Conservation (phyloP, 805 yeast genomes). For the Nakazawaea molendinolei region DNA sequence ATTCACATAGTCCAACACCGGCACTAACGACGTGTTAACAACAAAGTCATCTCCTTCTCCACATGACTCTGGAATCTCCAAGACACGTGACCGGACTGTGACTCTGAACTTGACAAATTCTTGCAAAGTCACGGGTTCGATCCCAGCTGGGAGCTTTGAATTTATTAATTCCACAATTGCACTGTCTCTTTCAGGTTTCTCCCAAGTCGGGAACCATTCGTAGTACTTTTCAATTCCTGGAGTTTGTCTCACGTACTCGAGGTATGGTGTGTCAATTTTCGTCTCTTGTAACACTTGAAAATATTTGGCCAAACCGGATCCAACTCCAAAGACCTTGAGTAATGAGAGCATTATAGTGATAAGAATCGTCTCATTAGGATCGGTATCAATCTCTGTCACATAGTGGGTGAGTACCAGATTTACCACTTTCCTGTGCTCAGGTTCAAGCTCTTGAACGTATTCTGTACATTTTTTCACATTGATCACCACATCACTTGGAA, state of each 20-base stretch:
- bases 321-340: constrained; percentile 16
- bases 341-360: constrained; percentile 21
- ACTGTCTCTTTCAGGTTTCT: constrained; percentile 7
- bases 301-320: constrained; percentile 21
- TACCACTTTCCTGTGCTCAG: constrained; percentile 17
- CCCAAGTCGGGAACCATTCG: constrained; percentile 12
- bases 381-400: constrained; percentile 12
- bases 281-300: constrained; percentile 28
- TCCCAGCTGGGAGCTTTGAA: constrained; percentile 14
- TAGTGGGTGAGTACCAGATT: constrained; percentile 15
- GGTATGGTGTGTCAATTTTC: constrained; percentile 20
- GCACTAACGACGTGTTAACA: constrained; percentile 53
- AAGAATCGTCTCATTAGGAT: constrained; percentile 14
- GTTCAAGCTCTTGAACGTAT: constrained; percentile 14
- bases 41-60: constrained; percentile 30
- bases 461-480: constrained; percentile 25
- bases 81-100: constrained; percentile 51
- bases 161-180: constrained; percentile 13
- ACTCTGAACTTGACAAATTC: constrained; percentile 13
- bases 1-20: constrained; percentile 62
- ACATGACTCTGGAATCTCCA: constrained; percentile 52
- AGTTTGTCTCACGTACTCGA: constrained; percentile 21
- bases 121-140: constrained; percentile 1
- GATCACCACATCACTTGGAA: constrained; percentile 27
- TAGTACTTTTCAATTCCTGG: constrained; percentile 19